A percentile compares a stretch with the other conserved stretches of the same genome.
These are phyloP conservation scores for Vigna nakashimae DNA, from an alignment of 306 rosid genomes.

Conservation along the genomic window DNA sequence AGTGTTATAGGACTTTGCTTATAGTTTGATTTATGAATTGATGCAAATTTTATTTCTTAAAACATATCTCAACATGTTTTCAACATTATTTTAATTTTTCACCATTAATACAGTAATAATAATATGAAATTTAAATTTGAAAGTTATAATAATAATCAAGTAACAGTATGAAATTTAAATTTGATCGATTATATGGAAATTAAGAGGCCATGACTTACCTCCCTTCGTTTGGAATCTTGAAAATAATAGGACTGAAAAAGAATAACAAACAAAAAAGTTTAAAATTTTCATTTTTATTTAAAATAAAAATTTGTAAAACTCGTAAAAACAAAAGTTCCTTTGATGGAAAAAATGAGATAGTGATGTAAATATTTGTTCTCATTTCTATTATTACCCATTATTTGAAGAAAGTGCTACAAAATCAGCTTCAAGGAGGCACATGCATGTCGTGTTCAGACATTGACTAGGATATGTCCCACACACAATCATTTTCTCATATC, in stretches of 20 bases:
- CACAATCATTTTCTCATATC: background rate
- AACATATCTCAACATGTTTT: background rate
- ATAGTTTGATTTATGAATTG: no score
- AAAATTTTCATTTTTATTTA: no score
- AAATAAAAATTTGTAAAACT: background rate
- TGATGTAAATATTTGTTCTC: background rate
- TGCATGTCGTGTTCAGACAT: background rate
- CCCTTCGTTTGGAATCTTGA: background rate
- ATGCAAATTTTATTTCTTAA: background rate
- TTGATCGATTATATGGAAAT: no score
- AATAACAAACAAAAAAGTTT: no score
- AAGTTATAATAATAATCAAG: no score
- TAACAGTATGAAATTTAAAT: no score
- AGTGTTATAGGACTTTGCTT: background rate
- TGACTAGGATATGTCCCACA: background rate
- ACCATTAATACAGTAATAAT: no score
- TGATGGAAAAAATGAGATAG: background rate
- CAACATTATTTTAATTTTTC: no score
- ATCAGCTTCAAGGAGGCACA: background rate
- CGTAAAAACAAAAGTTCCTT: background rate
- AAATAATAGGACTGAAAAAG: background rate
- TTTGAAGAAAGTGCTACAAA: no score
- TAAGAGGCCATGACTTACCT: no score
- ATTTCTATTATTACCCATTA: no score
- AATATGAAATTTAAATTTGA: no score